Evolutionary conservation across 345 rosid species (phyloP).

Genomic region (Aquilaria malaccensis): DNA sequence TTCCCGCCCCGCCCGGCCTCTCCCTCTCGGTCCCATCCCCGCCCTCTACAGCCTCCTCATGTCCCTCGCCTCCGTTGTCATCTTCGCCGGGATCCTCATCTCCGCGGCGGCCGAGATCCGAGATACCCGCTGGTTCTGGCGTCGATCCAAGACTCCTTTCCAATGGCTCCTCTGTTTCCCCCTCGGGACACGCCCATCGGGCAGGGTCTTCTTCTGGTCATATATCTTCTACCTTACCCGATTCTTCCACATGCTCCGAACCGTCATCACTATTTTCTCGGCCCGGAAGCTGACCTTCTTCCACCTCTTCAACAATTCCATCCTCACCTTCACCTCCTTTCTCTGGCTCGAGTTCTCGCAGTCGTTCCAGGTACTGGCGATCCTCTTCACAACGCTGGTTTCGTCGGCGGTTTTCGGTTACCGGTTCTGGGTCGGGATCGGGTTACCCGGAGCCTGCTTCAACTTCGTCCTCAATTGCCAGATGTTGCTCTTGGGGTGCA

Average conservation of each 20-base stretch:
- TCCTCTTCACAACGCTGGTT: slow-evolving; percentile 57
- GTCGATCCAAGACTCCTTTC: slow-evolving; percentile 57
- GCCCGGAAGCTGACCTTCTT: slow-evolving; percentile 43
- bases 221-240: slow-evolving; percentile 77
- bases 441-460: slow-evolving; percentile 42
- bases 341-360: slow-evolving; percentile 90
- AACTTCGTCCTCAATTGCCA: slow-evolving; percentile 61
- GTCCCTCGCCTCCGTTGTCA: slow-evolving; percentile 54
- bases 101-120: slow-evolving; percentile 83
- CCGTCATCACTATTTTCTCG: slow-evolving; percentile 46
- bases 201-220: slow-evolving; percentile 97
- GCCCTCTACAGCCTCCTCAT: slow-evolving; percentile 64
- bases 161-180: slow-evolving; percentile 97
- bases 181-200: slow-evolving; percentile 82
- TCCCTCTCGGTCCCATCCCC: slow-evolving; percentile 69
- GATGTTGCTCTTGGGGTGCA: slow-evolving; percentile 46
- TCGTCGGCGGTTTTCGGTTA: slow-evolving; percentile 70
- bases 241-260: slow-evolving; percentile 70
- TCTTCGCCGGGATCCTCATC: slow-evolving; percentile 72
- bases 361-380: slow-evolving; percentile 81
- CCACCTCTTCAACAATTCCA: slow-evolving; percentile 62
- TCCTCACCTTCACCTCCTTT: slow-evolving; percentile 56
- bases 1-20: slow-evolving; percentile 24
- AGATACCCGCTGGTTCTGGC: slow-evolving; percentile 84
- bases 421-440: slow-evolving; percentile 62